Evolutionary conservation across 1,284 basidiomycete species (phyloP).

Genomic region (Austroboletus niveus): DNA sequence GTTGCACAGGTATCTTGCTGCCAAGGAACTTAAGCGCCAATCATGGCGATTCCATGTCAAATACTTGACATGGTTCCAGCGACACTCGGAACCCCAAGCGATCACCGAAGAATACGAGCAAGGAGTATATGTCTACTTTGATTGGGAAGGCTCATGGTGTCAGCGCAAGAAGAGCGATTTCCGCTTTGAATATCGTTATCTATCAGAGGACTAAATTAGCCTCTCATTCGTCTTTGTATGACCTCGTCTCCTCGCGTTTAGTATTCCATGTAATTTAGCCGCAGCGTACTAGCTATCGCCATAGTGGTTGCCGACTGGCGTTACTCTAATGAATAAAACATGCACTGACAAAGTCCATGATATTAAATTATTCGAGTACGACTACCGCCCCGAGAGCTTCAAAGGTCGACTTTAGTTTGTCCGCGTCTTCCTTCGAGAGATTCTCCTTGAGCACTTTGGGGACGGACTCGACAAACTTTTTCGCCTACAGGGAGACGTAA

Average conservation of each 20-base stretch:
- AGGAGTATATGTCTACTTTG: slow-evolving; percentile 96
- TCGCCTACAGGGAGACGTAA: slow-evolving; percentile 64
- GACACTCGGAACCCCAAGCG: slow-evolving; percentile 97
- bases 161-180: slow-evolving; percentile 98
- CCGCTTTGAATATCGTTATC: slow-evolving; percentile 91
- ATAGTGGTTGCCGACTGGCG: slow-evolving; percentile 8
- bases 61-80: slow-evolving; percentile 99
- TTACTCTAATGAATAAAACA: slow-evolving; percentile 18
- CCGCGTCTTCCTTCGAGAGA: slow-evolving; percentile 95
- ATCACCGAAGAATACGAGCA: slow-evolving; percentile 99
- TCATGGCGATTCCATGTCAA: slow-evolving; percentile 99
- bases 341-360: slow-evolving; percentile 10
- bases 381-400: slow-evolving; percentile 89
- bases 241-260: slow-evolving; percentile 7
- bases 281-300: slow-evolving; percentile 15
- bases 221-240: not conserved
- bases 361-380: slow-evolving; percentile 63
- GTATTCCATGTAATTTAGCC: slow-evolving; percentile 29
- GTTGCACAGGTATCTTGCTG: slow-evolving; percentile 80
- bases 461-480: slow-evolving; percentile 98
- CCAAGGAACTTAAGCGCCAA: slow-evolving; percentile 95
- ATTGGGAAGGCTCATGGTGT: slow-evolving; percentile 98
- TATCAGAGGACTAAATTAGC: slow-evolving; percentile 73
- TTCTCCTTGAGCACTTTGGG: slow-evolving; percentile 97
- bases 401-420: slow-evolving; percentile 92